Percentiles rank a stretch among this genome's conserved stretches.
Conservation (phyloP, 192 early-diverging fungal species). For the Endogone sp. region DNA sequence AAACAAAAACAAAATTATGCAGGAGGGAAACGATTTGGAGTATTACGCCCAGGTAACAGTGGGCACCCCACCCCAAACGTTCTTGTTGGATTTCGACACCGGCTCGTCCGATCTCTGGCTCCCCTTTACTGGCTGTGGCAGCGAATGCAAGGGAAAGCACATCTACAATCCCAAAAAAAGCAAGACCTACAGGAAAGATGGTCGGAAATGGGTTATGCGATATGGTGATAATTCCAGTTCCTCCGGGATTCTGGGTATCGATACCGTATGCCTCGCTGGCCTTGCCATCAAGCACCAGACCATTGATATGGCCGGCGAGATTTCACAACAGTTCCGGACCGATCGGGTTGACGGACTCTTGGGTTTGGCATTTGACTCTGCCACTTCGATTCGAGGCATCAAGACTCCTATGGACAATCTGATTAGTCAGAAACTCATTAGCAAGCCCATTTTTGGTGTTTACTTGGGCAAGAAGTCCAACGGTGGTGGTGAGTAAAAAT, state of each 20-base stretch:
- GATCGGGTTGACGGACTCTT: constrained; percentile 62
- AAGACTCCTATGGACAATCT: constrained; percentile 57
- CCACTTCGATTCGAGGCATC: constrained; percentile 33
- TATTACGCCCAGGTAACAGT: constrained; percentile 37
- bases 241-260: constrained; percentile 36
- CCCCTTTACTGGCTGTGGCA: constrained; percentile 30
- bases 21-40: constrained; percentile 14
- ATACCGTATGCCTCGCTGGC: constrained; percentile 59
- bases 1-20: background rate
- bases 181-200: constrained; percentile 46
- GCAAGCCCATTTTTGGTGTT: constrained; percentile 56
- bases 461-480: constrained; percentile 41
- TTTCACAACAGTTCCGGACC: constrained; percentile 43
- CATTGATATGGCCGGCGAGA: constrained; percentile 58
- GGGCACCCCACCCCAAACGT: constrained; percentile 63
- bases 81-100: constrained; percentile 68
- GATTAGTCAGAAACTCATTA: constrained; percentile 39
- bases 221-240: constrained; percentile 51
- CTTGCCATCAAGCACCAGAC: constrained; percentile 54
- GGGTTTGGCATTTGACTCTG: constrained; percentile 57
- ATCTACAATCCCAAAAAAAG: constrained; percentile 48
- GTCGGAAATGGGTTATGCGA: constrained; percentile 42
- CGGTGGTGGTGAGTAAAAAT: too few species aligned
- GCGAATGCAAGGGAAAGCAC: constrained; percentile 23
- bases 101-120: constrained; percentile 71